phyloP scores from a whole-genome alignment of 2,329 filamentous ascomycete genomes.

The Exophiala aquamarina region DNA sequence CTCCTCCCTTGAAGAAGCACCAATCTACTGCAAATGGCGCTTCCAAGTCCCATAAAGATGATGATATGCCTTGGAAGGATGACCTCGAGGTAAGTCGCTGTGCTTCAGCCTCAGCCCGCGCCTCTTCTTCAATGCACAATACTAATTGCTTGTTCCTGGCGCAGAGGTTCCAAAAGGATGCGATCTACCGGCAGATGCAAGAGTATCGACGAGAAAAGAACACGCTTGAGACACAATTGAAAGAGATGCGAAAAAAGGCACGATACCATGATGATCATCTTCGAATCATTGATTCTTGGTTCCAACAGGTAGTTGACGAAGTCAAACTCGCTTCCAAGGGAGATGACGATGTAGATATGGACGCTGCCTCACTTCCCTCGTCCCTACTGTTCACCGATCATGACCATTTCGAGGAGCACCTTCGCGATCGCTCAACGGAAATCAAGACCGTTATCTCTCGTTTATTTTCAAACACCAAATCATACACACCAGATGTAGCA shows the following conservation, averaged over 20 bases:
- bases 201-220: slow-evolving; percentile 92
- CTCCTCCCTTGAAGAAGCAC: slow-evolving; percentile 88
- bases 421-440: slow-evolving; percentile 71
- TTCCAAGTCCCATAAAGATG: slow-evolving; percentile 60
- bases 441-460: slow-evolving; percentile 73
- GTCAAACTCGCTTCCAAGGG: slow-evolving; percentile 35
- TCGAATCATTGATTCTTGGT: slow-evolving; percentile 88
- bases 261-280: slow-evolving; percentile 90
- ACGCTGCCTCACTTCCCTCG: slow-evolving; percentile 47
- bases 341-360: slow-evolving; percentile 28
- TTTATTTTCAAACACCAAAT: slow-evolving; percentile 56
- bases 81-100: slow-evolving; percentile 69
- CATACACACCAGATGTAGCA: slow-evolving; percentile 65
- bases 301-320: slow-evolving; percentile 73
- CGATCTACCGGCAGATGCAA: slow-evolving; percentile 95
- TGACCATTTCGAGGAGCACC: slow-evolving; percentile 71
- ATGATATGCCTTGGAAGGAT: slow-evolving; percentile 69
- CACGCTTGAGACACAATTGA: slow-evolving; percentile 76
- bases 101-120: slow-evolving; percentile 14
- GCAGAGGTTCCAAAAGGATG: slow-evolving; percentile 91
- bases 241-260: slow-evolving; percentile 74
- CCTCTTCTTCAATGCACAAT: neutral
- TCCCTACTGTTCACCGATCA: slow-evolving; percentile 57
- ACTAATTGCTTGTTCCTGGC: slow-evolving; percentile 6
- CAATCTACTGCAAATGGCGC: slow-evolving; percentile 72